Percentiles rank a stretch among this genome's conserved stretches.
These are phyloP conservation scores for Penicillium palitans DNA, from an alignment of 2,329 filamentous ascomycete genomes.

Conservation along the genomic window DNA sequence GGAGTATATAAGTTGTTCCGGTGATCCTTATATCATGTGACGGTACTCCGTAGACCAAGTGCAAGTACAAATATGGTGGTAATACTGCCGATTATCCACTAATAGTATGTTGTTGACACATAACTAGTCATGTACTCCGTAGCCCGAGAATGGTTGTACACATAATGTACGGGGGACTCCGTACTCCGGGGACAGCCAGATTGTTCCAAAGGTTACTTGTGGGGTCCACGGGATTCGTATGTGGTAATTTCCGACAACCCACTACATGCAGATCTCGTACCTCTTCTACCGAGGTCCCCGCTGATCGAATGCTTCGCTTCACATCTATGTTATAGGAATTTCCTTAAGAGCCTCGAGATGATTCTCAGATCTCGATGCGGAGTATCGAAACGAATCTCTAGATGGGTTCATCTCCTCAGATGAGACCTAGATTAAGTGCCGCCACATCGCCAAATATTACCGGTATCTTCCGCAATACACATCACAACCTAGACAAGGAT, in stretches of 20 bases:
- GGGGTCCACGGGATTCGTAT: not conserved
- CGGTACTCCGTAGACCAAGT: not conserved
- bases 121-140: too few species aligned
- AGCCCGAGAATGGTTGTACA: too few species aligned
- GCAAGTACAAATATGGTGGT: too few species aligned
- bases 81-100: too few species aligned
- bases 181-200: too few species aligned
- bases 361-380: constrained; percentile 1
- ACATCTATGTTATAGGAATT: not conserved
- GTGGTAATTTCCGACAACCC: not conserved
- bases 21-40: not conserved
- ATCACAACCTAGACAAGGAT: not conserved
- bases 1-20: not conserved
- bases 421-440: not conserved
- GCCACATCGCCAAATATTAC: not conserved
- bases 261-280: not conserved
- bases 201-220: not conserved
- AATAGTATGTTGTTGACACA: too few species aligned
- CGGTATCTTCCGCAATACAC: not conserved
- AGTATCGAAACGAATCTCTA: not conserved
- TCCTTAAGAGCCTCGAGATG: not conserved
- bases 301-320: not conserved
- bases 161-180: too few species aligned
- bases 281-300: not conserved
- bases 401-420: not conserved